Evolutionary conservation across 1,284 basidiomycete species (phyloP), one percentile per base, ranked within the genome.

Genomic region (Agaricales sp.): DNA sequence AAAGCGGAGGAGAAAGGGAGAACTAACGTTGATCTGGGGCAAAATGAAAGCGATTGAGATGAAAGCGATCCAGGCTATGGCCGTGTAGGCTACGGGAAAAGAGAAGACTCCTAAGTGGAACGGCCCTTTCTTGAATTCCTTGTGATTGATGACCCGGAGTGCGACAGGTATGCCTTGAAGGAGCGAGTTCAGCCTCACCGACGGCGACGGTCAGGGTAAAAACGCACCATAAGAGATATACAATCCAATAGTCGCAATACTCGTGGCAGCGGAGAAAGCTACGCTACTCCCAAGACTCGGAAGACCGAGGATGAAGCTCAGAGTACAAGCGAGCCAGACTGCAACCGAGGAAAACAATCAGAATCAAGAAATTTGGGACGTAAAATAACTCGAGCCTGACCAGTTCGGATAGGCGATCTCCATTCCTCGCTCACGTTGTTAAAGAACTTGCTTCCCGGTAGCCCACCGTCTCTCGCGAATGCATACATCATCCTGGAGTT

Each of bases 401-500:
- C 80, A 24, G 85, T 82, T 11, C 82, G 73, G 47, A 84, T 72
- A 1, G 85, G 85, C 1, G 78, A 80, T 56, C 70, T 75, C 63
- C 72, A 75, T 50, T 69, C 69, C 3, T 61, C 52, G 60, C 77
- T 74, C 37, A 89, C 83, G 51, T 78, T 73, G 55, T 75, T 75
- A 61, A 87, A 82, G 63, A 81, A 85, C 37, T 60, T 69, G 51
- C 77, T 75, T 4, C 79, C 80, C 0, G 83, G 82, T 20, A 87
- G 72, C n/a, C 75, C 82, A 2, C 80, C 78, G 57, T 84, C 82
- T 25, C 82, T 73, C 2, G 80, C 70, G 59, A 87, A 87, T 0
- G 83, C 80, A 59, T 80, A 87, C 79, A 84, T 84, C 84, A 87
- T 87, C 1, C 86, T 73, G 2, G 79, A 83, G 59, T 88, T 89